Evolutionary conservation across 2,329 filamentous ascomycete species (phyloP), one percentile per base, ranked within the genome.

Genomic region (Chrysoporthe cubensis): DNA sequence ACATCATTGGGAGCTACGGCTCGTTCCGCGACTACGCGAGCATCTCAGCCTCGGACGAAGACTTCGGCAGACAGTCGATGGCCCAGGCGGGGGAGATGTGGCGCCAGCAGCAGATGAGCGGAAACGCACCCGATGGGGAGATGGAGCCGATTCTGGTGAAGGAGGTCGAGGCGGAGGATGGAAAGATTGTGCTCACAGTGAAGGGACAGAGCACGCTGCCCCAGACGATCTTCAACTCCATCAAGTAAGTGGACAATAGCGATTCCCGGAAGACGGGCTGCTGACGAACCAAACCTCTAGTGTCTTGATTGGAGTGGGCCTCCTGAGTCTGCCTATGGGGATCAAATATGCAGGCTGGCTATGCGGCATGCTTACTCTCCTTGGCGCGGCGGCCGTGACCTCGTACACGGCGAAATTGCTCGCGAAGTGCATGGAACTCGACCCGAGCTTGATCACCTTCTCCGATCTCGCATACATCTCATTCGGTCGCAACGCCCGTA

Each of bases 191-290:
- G 66, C 87, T 95, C 73, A 87, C 95, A 2, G 90, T 97, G 2
- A 91, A 97, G 70, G 95, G 95, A 50, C 94, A 96, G 80, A 97
- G 93, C n/a, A 99, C 95, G 0, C 84, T 98, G 18, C 94, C 94
- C 0, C 95, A 98, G 81, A 98, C 95, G 7, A 87, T 97, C 70
- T 97, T 98, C 84, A 99, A 99, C 80, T 96, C 93, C 3, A 95
- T 95, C 76, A 97, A 97, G 80, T 83, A 72, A 69, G 79, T 66
- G 43, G 21, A 46, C n/a, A 37, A 18, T 4, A 21, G 32, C 42
- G 6, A 2, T 1, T 34, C 11, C 34, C 61, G 16, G 70, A 73
- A 50, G 72, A 11, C 13, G 58, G 26, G n/a, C 37, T 44, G 44
- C 67, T 71, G 48, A 71, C 71, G 67, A 18, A 5, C 58, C 34